phyloP scores from a whole-genome alignment of 805 yeast genomes.

The Kodamaea lidongshanica region DNA sequence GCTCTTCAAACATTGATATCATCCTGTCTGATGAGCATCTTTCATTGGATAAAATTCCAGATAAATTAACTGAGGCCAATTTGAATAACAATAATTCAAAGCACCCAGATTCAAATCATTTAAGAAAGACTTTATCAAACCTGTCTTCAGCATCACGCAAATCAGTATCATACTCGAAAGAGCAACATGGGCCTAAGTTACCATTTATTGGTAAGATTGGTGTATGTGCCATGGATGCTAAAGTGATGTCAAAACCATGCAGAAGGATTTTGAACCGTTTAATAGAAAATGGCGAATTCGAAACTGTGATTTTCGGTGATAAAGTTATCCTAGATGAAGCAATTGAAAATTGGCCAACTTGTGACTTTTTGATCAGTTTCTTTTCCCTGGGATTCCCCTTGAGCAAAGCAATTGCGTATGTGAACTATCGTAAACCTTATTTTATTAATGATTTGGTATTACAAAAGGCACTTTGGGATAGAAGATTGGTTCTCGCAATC shows the following conservation, averaged over 20 bases:
- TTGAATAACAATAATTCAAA: constrained; percentile 9
- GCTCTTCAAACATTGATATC: neutral
- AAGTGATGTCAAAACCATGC: constrained; percentile 93
- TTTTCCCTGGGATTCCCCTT: constrained; percentile 96
- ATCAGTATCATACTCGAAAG: constrained; percentile 30
- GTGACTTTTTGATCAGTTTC: constrained; percentile 89
- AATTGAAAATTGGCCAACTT: constrained; percentile 98
- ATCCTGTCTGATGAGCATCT: neutral
- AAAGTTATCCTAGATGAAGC: constrained; percentile 90
- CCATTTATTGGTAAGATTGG: constrained; percentile 90
- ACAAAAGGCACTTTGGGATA: constrained; percentile 97
- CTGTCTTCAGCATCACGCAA: constrained; percentile 27
- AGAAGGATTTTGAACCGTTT: constrained; percentile 81
- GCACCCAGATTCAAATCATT: constrained; percentile 15
- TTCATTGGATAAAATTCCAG: constrained; percentile 3
- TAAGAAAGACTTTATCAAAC: constrained; percentile 33
- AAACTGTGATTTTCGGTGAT: constrained; percentile 94
- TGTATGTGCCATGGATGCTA: constrained; percentile 98
- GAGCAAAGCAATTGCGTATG: constrained; percentile 90
- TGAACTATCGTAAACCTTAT: constrained; percentile 82
- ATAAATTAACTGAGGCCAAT: constrained; percentile 14
- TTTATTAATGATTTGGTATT: constrained; percentile 80
- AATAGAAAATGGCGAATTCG: constrained; percentile 91
- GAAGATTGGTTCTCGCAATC: constrained; percentile 77
- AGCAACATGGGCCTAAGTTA: constrained; percentile 41